Evolutionary conservation across 2,329 filamentous ascomycete genomes (phyloP).

Genomic region (Trichoderma cornu-damae): DNA sequence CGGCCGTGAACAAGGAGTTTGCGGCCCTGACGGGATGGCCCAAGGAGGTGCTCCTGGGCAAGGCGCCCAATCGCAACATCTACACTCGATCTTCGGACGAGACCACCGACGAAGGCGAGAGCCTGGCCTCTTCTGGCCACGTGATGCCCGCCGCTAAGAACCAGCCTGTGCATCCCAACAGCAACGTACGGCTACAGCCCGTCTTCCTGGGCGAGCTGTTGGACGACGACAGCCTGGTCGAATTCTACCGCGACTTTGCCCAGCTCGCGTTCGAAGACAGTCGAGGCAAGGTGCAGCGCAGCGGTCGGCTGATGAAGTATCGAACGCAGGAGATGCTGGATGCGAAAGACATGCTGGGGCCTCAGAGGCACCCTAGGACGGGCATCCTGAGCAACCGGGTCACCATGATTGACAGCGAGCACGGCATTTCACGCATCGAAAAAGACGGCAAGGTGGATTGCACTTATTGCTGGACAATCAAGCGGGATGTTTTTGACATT

Average conservation of each 20-base stretch:
- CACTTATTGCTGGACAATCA: constrained; percentile 95
- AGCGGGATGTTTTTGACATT: constrained; percentile 95
- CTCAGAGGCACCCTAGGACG: constrained; percentile 41
- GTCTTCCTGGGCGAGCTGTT: constrained; percentile 90
- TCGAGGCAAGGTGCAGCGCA: constrained; percentile 74
- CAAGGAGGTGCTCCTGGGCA: constrained; percentile 80
- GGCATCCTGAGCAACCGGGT: constrained; percentile 55
- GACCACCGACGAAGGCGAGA: constrained; percentile 33
- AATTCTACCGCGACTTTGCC: constrained; percentile 95
- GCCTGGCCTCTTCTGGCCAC: constrained; percentile 35
- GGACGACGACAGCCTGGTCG: constrained; percentile 86
- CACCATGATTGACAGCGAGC: constrained; percentile 62
- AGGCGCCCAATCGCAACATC: constrained; percentile 80
- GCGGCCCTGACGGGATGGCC: constrained; percentile 93
- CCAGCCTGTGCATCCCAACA: constrained; percentile 39
- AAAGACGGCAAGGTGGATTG: constrained; percentile 90
- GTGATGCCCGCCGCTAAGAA: constrained; percentile 47
- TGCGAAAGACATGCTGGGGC: constrained; percentile 32
- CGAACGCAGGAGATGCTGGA: constrained; percentile 62
- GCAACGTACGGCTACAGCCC: constrained; percentile 58
- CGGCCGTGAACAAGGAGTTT: constrained; percentile 93
- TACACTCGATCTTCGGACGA: constrained; percentile 53
- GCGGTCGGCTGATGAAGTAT: constrained; percentile 86
- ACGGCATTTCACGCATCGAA: constrained; percentile 76
- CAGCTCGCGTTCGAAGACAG: constrained; percentile 89